Evolutionary conservation across 2,329 filamentous ascomycete genomes (phyloP), one percentile per base, ranked within the genome.

Genomic region (Neofusicoccum ribis): DNA sequence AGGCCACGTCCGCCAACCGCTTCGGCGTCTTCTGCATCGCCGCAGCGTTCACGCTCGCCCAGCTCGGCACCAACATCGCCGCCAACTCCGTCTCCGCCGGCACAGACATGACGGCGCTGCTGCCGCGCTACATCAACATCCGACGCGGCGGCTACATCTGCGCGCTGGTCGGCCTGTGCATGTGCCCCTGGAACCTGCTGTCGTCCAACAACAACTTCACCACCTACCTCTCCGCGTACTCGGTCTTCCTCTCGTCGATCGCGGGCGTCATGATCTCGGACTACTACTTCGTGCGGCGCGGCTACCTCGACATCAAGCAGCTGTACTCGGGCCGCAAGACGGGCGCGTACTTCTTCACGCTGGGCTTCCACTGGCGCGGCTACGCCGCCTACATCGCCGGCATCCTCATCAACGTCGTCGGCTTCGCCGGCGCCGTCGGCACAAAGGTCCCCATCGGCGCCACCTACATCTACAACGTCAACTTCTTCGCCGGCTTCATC

Each of bases 241-340:
- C 91, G 3, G 92, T 97, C 65, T 97, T 97, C 79, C 85, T 97
- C n/a, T 93, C 91, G 66, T 92, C 91, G 49, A 96, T 97, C 68
- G 93, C 92, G 0, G 93, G 93, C n/a, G 92, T 96, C 68, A 95
- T 97, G 80, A 83, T 93, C 67, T 86, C 84, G 70, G 93, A 97
- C 77, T 97, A 97, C 81, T 97, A 96, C 78, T 68, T 90, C 64
- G 91, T 97, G 5, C 90, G 93, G 65, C 88, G 85, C 66, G 93
- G 93, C 5, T 96, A 93, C 75, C 82, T 95, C 2, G 87, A 93
- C 69, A 82, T 94, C 69, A 88, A 87, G 71, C 88, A 92, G 64
- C 85, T 97, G 0, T 97, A 96, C 81, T 89, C 89, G 60, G 89
- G 86, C 9, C 86, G 87, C 63, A 84, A 82, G 64, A 81, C 79